Base-by-base conservation (phyloP, 1,284 basidiomycete species). In the Ganoderma lucidum region DNA sequence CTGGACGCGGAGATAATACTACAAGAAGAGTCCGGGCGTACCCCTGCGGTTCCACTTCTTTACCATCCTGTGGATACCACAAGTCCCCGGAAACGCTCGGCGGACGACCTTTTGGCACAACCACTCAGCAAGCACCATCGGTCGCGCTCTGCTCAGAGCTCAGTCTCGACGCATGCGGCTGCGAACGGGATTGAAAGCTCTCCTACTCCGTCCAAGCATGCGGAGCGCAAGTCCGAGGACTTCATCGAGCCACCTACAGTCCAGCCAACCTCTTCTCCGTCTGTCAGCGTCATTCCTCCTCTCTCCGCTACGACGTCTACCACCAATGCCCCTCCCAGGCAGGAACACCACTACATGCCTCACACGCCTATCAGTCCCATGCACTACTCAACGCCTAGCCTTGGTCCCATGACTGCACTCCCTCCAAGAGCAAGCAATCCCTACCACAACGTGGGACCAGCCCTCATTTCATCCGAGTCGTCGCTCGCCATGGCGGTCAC, bases 1-100 rank as follows among this genome's bases (percentile, higher is more conserved):
- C 81, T 92, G 17, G 79, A 79, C 0, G 86, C 87, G 14, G 90
- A 92, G 73, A 77, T 90, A 14, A 77, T 80, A 42, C 70, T 86
- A 61, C 88, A 90, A 58, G 63, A 66, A n/a, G 60, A 63, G 42
- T 37, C 23, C 3, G 15, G 2, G 23, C n/a, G 56, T 12, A 19
- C 23, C 10, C 45, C 48, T 8, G 23, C 48, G 6, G 4, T 37
- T 14, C 17, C 51, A 17, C 12, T 65, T 6, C 41, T 55, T 10
- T 51, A 37, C 17, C 51, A 62, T 2, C 10, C 37, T 3, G 14
- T 55, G 15, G 23, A 32, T 3, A 5, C 56, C 1, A 62, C n/a
- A 8, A 58, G 41, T 19, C 5, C 60, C 8, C 63, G 55, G 53
- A 72, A 72, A 60, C 59, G 71, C 41, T 39, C 58, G 28, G 64